Evolutionary conservation across 2,329 filamentous ascomycete genomes (phyloP).

Genomic region (Penicillium sp.): DNA sequence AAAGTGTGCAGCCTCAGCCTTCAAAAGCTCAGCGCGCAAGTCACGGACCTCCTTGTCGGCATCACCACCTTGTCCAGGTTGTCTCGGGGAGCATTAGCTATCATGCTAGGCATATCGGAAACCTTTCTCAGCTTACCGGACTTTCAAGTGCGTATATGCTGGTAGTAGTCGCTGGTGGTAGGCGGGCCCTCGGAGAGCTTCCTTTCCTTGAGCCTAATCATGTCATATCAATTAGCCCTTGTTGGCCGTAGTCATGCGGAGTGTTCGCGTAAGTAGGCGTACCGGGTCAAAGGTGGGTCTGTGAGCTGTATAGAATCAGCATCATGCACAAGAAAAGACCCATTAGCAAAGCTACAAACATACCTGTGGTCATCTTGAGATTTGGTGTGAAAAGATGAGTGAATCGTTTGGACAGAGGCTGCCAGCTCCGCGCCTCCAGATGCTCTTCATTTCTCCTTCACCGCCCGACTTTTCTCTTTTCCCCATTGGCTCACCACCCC

Average conservation of each 20-base stretch:
- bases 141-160: conserved; percentile 91
- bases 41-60: conserved; percentile 73
- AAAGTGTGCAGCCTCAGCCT: conserved; percentile 84
- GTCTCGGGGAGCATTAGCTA: conserved; percentile 49
- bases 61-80: conserved; percentile 87
- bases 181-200: conserved; percentile 86
- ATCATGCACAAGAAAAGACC: neutral
- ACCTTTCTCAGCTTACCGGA: conserved; percentile 57
- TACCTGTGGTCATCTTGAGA: conserved; percentile 49
- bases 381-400: neutral
- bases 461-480: neutral
- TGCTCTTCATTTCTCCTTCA: conserved; percentile 5
- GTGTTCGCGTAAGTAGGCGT: conserved; percentile 36
- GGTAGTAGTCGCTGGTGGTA: conserved; percentile 96
- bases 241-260: conserved; percentile 23
- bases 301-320: conserved; percentile 57
- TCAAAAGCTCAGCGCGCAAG: conserved; percentile 84
- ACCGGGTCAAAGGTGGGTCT: conserved; percentile 97
- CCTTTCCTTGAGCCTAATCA: conserved; percentile 81
- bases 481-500: conserved; percentile 7
- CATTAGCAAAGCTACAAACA: conserved; percentile 8
- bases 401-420: conserved; percentile 5
- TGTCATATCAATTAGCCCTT: conserved; percentile 30
- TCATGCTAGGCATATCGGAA: neutral
- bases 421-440: conserved; percentile 1